These are phyloP conservation scores for Penstemon eatonii DNA, from an alignment of 257 asterid genomes.

Conservation along the genomic window DNA sequence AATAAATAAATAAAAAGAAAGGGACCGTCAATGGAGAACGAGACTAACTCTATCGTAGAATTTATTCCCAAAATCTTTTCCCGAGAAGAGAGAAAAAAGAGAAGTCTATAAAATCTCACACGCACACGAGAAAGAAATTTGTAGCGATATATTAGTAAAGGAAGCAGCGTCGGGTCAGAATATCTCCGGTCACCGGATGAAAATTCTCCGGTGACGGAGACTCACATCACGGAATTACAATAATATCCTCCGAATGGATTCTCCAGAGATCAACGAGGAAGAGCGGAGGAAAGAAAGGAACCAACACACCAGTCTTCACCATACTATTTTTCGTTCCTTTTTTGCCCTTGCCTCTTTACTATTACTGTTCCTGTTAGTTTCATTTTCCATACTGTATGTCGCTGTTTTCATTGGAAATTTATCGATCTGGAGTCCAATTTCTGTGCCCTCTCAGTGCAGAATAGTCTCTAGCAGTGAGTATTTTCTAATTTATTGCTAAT, in stretches of 20 bases:
- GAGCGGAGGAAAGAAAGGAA: conserved; percentile 34
- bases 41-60: too few species aligned
- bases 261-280: conserved; percentile 45
- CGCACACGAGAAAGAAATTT: too few species aligned
- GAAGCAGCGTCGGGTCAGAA: too few species aligned
- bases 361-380: conserved; percentile 40
- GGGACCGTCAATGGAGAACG: too few species aligned
- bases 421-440: conserved; percentile 79
- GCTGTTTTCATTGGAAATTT: conserved; percentile 64
- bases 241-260: conserved; percentile 48
- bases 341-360: conserved; percentile 40
- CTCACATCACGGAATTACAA: conserved; percentile 3
- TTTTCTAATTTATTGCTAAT: neutral
- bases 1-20: too few species aligned
- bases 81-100: too few species aligned
- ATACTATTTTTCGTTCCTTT: conserved; percentile 44
- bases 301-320: conserved; percentile 28
- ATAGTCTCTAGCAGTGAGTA: conserved; percentile 84
- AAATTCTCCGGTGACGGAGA: conserved; percentile 56
- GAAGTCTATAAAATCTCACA: too few species aligned
- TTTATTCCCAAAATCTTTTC: too few species aligned
- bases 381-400: conserved; percentile 51
- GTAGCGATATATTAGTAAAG: too few species aligned
- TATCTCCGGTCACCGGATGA: conserved; percentile 60
- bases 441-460: conserved; percentile 79